Evolutionary conservation across 2,329 filamentous ascomycete species (phyloP), one percentile per base, ranked within the genome.

Genomic region (Aspergillus phoenicis): DNA sequence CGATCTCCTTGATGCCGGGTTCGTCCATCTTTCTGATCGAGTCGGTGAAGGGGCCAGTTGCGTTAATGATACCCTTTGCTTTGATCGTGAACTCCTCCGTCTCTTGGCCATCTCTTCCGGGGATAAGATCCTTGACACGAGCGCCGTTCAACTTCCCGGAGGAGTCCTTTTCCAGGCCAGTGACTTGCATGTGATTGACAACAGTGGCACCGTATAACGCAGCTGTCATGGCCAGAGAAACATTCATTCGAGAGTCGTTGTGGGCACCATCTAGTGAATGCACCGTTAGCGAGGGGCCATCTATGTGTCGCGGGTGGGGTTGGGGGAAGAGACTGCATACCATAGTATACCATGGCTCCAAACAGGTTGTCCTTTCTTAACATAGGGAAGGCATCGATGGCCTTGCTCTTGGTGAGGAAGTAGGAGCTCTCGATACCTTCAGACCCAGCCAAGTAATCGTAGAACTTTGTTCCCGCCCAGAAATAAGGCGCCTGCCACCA

Each of bases 241-340:
- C 89, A 73, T 96, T 96, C 91, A 96, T 96, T 53, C 92, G 87
- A 20, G 91, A 95, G 76, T 96, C 92, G 72, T 96, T 96, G 79
- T 96, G 92, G 30, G 91, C 91, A 68, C 92, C 92, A 79, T 96
- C 91, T 85, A 53, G 33, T 13, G 60, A 24, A 11, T 10, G 28
- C 7, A 36, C 5, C 30, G 58, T 73, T 62, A 71, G 65, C 57
- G 45, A 33, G 22, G 33, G 39, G 48, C 20, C 11, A 47, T 52
- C 15, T 8, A 26, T 20, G 48, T 38, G 4, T 10, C 41, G 8
- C 17, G 2, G 13, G 49, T 7, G 13, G 15, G 22, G 10, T 47
- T 41, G 15, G 7, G 22, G 15, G 15, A 30, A 30, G 28, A 30
- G 15, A 22, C 24, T 47, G 62, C 76, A 55, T 77, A 85, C 84